Evolutionary conservation across 2,329 filamentous ascomycete species (phyloP), one percentile per base, ranked within the genome.

Genomic region (Ophidiomyces ophidiicola): DNA sequence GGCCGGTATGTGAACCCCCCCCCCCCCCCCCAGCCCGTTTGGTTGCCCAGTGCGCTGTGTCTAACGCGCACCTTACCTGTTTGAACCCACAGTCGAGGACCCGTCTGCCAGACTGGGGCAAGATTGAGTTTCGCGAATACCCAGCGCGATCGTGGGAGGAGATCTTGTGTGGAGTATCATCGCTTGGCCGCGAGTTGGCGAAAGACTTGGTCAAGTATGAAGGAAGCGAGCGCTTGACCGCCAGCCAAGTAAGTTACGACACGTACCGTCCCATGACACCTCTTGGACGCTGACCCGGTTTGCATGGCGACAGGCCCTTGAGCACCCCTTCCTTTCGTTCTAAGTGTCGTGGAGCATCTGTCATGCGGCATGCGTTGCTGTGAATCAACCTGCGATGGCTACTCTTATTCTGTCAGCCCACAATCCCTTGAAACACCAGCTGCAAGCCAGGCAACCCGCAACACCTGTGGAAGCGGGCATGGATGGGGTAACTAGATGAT

Each of bases 31-130:
- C 30, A n/a, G n/a, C n/a, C n/a, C n/a, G n/a, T n/a, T n/a, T n/a
- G n/a, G n/a, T n/a, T n/a, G n/a, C n/a, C n/a, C n/a, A n/a, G n/a
- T n/a, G n/a, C n/a, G 21, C 30, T 19, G 14, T 36, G 14, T 23
- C 29, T 43, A 28, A 36, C 38, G 24, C 36, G 8, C 14, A 29
- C 28, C 17, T 11, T 35, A 36, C 25, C 32, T 14, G 12, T 26
- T 17, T 24, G 21, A 4, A 39, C 34, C 30, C 28, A 26, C 45
- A 62, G 60, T 62, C 59, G 37, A 54, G 57, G 21, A 44, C 61
- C 7, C 53, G 54, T 1, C 80, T 92, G 52, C 81, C 82, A 0
- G 90, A 94, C 12, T 98, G 93, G 71, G 82, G 87, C 10, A 92
- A 81, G 54, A 74, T 81, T 55, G 61, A 86, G 58, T 98, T 94